Conservation (phyloP, 1,284 basidiomycete genomes). For the Salmacisia buchloeana region DNA sequence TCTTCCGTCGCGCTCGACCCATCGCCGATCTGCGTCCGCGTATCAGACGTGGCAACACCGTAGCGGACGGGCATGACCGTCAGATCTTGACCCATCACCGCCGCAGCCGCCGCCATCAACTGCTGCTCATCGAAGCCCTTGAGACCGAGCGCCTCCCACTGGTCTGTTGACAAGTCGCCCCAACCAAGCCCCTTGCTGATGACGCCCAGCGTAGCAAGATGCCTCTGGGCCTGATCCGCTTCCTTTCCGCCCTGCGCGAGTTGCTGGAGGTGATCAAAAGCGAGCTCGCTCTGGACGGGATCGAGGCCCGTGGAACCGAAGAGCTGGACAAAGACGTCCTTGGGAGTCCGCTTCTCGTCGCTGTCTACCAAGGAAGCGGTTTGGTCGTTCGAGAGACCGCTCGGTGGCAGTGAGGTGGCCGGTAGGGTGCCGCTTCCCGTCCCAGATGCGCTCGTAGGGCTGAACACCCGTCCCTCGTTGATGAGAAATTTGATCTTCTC, state of each 20-base stretch:
- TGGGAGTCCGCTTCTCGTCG: background rate
- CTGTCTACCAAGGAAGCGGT: background rate
- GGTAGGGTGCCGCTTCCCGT: background rate
- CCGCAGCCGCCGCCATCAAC: background rate
- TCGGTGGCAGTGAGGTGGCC: too few relatives aligned
- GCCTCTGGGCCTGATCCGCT: background rate
- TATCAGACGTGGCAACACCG: background rate
- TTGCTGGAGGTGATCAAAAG: background rate
- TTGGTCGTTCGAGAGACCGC: too few relatives aligned
- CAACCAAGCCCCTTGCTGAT: background rate
- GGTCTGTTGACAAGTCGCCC: background rate
- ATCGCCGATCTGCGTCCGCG: background rate
- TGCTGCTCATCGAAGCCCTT: conserved; percentile 1
- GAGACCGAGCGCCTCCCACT: background rate
- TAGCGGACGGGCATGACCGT: conserved; percentile 5
- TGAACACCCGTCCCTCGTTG: background rate
- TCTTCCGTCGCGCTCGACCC: background rate
- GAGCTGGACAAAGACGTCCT: background rate
- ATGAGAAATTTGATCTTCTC: conserved; percentile 18
- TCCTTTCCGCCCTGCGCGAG: background rate
- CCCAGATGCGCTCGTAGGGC: background rate
- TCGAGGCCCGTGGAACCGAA: background rate
- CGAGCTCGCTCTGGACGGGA: background rate
- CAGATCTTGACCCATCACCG: background rate
- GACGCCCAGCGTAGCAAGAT: background rate